Base-by-base conservation (phyloP, 495 filamentous ascomycete genomes). In the Glutinoglossum americanum region DNA sequence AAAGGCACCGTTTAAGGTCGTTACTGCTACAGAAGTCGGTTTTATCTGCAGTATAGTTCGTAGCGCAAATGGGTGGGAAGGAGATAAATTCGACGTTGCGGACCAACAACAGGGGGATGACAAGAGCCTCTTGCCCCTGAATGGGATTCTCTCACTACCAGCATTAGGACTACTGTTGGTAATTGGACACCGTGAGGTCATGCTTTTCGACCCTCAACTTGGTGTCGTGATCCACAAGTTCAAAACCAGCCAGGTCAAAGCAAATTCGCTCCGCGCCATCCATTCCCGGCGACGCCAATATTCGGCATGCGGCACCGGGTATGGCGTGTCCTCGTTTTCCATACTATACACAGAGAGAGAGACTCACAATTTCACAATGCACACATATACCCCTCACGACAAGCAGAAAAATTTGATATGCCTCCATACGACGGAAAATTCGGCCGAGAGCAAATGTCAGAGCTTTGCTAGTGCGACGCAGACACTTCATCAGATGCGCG, bases 201-300 rank as follows among this genome's bases (percentile, higher is more conserved):
- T 79, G 53, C 66, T 83, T 2, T 68, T 81, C 44, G 73, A 79
- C 61, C 64, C 77, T 0, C 62, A 71, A 25, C 72, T 70, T 27
- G 71, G 70, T 8, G 68, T 64, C 19, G 64, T 80, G 28, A 70
- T 82, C 39, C 72, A 80, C 60, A 75, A 72, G 7, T 78, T 85
- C 54, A 57, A 64, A 37, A 80, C 77, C 1, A 75, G 76, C 25
- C 70, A 72, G 23, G 76, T 82, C 61, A 73, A 76, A 56, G 45
- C 56, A 6, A 37, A 58, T 11, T 62, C 67, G 3, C 61, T 69
- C 35, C 58, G 64, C 13, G 55, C 65, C 37, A 45, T 69, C 8
- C 66, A 67, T 54, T 65, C 64, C 54, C 37, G 39, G 15, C 59
- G 57, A 33, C 61, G 62, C 8, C 6, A 35, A 10, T 65, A 68